A percentile compares a stretch with the other conserved stretches of the same genome.
Conservation (phyloP, 1,139 yeast species). For the Lodderomyces beijingensis region DNA sequence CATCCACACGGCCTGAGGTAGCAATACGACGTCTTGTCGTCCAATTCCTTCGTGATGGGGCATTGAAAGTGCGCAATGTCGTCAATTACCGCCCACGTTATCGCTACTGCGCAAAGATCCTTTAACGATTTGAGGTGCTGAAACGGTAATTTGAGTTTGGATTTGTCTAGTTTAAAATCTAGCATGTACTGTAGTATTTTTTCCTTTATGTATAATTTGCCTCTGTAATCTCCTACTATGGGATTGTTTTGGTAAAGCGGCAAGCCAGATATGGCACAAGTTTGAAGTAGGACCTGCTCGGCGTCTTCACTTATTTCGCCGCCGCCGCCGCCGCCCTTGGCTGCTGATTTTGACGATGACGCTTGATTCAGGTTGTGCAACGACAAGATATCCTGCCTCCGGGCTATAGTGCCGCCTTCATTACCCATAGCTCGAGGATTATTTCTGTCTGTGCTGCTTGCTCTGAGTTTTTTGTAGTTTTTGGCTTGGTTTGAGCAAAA, state of each 20-base stretch:
- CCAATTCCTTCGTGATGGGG: constrained; percentile 36
- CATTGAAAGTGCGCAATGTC: constrained; percentile 42
- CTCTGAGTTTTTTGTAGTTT: too few relatives aligned
- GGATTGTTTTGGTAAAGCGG: constrained; percentile 26
- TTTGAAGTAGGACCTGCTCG: constrained; percentile 8
- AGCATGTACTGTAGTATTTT: constrained; percentile 56
- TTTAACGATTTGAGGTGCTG: constrained; percentile 38
- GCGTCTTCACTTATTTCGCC: constrained; percentile 24
- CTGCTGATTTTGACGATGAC: constrained; percentile 5
- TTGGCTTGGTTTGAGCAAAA: too few relatives aligned
- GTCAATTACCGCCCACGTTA: constrained; percentile 19
- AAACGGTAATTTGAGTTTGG: constrained; percentile 12
- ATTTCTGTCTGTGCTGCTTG: too few relatives aligned
- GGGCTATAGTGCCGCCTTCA: constrained; percentile 51
- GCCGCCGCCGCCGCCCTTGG: constrained; percentile 15
- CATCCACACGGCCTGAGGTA: constrained; percentile 42
- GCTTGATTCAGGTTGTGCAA: constrained; percentile 14
- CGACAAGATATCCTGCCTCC: constrained; percentile 38
- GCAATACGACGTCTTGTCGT: constrained; percentile 19
- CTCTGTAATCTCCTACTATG: constrained; percentile 69
- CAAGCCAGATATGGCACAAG: constrained; percentile 28
- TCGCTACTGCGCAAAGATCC: constrained; percentile 27
- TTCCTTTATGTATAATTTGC: constrained; percentile 68
- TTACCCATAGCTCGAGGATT: constrained; percentile 45
- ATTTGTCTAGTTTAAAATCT: constrained; percentile 18